Base-by-base conservation (phyloP, 257 asterid species). In the Catharanthus roseus region DNA sequence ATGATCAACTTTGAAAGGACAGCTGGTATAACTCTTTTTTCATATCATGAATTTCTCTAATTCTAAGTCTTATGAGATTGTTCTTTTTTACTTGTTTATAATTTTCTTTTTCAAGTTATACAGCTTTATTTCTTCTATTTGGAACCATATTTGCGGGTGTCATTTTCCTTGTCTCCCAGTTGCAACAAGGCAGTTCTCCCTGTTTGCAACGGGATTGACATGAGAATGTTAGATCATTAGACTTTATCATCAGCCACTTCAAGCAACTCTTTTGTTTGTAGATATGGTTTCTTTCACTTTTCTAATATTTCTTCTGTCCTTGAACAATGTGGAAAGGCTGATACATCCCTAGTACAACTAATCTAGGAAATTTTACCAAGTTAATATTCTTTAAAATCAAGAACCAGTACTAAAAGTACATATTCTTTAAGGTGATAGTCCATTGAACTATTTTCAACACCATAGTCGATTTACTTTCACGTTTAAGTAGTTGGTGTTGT, bases 1-100 rank as follows among this genome's bases (percentile, higher is more conserved):
- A 88, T 86, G 96, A 89, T 89, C 85, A 77, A 85, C 86, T 92
- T 92, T 34, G 97, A 92, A 77, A 84, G 92, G 68, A 82, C 87
- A 31, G 87, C 79, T 63, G 87, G 97, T 91, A 77, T 34, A 77
- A 26, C 65, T 60, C 31, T 64, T 70, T 54, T n/a, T 36, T 67
- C 67, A 7, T 11, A 24, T 75, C 18, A n/a, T n/a, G 24, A 10
- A 10, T 44, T 24, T 38, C 31, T 24, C n/a, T 49, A 12, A 23
- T 56, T 58, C 9, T 18, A n/a, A 0, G 19, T 29, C 36, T 16
- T 26, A 15, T 23, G 41, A 13, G 9, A 41, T 57, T 69, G 21
- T 53, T 33, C 28, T 26, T 33, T 5, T 68, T 3, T 51, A 31
- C 5, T 24, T 12, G 28, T 62, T 12, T 62, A 0, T 31, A 38